Evolutionary conservation across 768 basidiomycete species (phyloP), one percentile per base, ranked within the genome.

Genomic region (Tulasnella sp.): DNA sequence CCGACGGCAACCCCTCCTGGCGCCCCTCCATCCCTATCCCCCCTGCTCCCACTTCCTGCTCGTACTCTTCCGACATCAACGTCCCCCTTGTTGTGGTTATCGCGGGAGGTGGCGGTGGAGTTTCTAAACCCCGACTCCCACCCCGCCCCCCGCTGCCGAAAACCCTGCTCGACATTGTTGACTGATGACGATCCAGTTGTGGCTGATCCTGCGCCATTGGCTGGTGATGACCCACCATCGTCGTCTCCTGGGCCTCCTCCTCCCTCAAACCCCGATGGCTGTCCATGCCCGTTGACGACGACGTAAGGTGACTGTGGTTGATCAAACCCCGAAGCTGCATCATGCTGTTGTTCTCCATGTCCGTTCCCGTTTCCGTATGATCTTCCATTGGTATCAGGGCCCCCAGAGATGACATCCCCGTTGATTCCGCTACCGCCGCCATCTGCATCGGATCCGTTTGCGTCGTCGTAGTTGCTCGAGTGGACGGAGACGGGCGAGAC

Each of bases 101-200:
- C 58, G 58, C 58, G 58, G 58, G 58, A 59, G 58, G 58, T 41
- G 58, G 58, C 45, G 47, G 32, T 59, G 47, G 58, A 49, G 50
- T 59, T 27, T 32, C 58, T 42, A 56, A 44, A 56, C 55, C 48
- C 58, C 58, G 48, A 47, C 58, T 59, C 58, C 50, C 32, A 59
- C 45, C 48, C 58, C 26, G 17, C 58, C 58, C 42, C 58, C 58
- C 58, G 58, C 58, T 59, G 45, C 48, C 48, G 58, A 59, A 59
- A 59, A 59, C 58, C 58, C 58, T 51, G 58, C 58, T 59, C 58
- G 50, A 50, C 48, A 13, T 43, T 43, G 47, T 43, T 45, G 11
- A 23, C 44, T 47, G 43, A 26, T 58, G 38, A 24, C 27, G 15
- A 24, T 43, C n/a, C n/a, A n/a, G n/a, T n/a, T n/a, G n/a, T n/a